Base-by-base conservation (phyloP, 805 yeast genomes). In the Candida adriatica region DNA sequence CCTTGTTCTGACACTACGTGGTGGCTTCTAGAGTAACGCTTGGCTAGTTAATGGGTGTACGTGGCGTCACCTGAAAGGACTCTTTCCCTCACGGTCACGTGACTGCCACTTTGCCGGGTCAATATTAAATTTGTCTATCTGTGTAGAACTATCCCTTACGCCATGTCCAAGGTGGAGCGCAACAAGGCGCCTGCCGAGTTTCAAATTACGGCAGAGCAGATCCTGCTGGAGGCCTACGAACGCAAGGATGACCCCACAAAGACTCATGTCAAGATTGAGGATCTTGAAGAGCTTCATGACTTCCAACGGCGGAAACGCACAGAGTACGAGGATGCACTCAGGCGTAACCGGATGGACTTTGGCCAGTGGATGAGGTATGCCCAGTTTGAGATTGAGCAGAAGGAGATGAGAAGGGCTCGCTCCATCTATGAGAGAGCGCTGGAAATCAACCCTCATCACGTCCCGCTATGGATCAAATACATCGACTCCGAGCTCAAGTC, bases 331-430 rank as follows among this genome's bases (percentile, higher is more conserved):
- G 78, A 78, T 43, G 94, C 88, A n/a, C 59, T 92, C 32, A 74
- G 92, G 45, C 70, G 92, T 43, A 90, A 90, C 52, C 62, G 95
- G 37, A 70, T 80, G 21, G 87, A 86, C 48, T 66, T 72, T 48
- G 80, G 85, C 2, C 95, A 87, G 52, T 92, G 97, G 96, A 67
- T 85, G 52, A 64, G 96, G 34, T 92, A 90, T 55, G 97, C 96
- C 0, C 72, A 70, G 37, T 85, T 87, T 73, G 98, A 90, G 56
- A 54, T 78, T 4, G 81, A 80, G 5, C 90, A 84, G 45, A 79
- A 75, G 38, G 95, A 90, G 48, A 66, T 72, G 38, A 65, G 72
- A 13, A 64, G 96, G 15, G 95, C 94, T 0, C 63, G 97, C 34
- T 83, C 96, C 0, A 66, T 92, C 6, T 82, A 81, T 58, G 98